Evolutionary conservation across 257 asterid genomes (phyloP), one percentile per base, ranked within the genome.

Genomic region (Agastache rugosa): DNA sequence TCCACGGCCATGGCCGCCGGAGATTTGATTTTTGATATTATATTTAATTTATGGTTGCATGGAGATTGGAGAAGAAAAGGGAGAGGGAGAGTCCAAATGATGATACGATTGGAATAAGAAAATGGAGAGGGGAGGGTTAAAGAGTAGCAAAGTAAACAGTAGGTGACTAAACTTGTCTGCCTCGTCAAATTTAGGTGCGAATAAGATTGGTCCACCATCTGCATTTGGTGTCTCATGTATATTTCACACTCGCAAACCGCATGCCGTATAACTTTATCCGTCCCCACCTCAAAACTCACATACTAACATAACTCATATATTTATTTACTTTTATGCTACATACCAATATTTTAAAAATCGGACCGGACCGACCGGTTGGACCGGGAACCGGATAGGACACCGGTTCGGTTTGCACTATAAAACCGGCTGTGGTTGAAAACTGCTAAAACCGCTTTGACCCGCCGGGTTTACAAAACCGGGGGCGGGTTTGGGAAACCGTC

Each of bases 1-100:
- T 93, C 98, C 63, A 91, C 91, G 79, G 98, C 97, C 98, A 90
- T 90, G 75, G 80, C 83, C 72, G 83, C 16, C 6, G 75, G 73
- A 53, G 15, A 56, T 8, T 11, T 47, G 8, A 23, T 15, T 17
- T 1, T 8, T 8, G 14, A 6, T 25, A n/a, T 9, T n/a, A 3
- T 48, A 5, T 47, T 44, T 14, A 15, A 3, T 19, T 17, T 45
- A 55, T 3, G 20, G 12, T 35, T 50, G 79, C 60, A 62, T 58
- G 53, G 20, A 23, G 75, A 64, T 39, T 39, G 44, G 44, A 39
- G 44, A 47, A 17, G 22, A 44, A 54, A 62, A 15, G 44, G 15
- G 39, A 5, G 14, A 50, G 12, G 56, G 67, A 5, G 29, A 62
- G 78, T 77, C 83, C 73, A 67, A 72, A 47, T 39, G 54, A 51